Evolutionary conservation across 2,329 filamentous ascomycete genomes (phyloP).

Genomic region (Pezicula rhizophila): DNA sequence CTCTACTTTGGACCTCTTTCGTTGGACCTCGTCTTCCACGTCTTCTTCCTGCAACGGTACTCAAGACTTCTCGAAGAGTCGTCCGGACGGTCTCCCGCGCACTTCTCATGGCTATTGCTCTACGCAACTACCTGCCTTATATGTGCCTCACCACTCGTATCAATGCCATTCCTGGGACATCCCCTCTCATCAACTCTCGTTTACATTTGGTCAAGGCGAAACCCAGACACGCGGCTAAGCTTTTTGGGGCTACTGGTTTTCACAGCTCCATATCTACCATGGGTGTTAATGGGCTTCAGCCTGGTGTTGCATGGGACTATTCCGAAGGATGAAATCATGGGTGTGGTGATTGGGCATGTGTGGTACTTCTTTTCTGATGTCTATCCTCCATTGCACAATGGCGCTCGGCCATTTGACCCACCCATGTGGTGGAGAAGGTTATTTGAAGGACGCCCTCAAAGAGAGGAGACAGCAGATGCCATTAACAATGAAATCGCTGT

Average conservation of each 20-base stretch:
- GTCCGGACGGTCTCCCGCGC: constrained; percentile 82
- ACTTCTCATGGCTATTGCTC: constrained; percentile 90
- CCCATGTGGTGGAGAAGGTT: constrained; percentile 84
- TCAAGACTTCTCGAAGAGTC: constrained; percentile 92
- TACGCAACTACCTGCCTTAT: constrained; percentile 79
- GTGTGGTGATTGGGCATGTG: constrained; percentile 87
- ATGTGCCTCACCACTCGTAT: constrained; percentile 76
- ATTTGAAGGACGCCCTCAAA: constrained; percentile 56
- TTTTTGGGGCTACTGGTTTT: constrained; percentile 87
- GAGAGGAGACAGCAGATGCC: constrained; percentile 45
- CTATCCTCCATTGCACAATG: constrained; percentile 84
- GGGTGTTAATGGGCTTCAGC: constrained; percentile 91
- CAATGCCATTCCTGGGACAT: constrained; percentile 90
- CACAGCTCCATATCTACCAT: constrained; percentile 88
- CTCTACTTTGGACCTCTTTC: constrained; percentile 94
- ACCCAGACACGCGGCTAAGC: constrained; percentile 84
- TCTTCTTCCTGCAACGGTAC: constrained; percentile 97
- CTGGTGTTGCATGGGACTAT: constrained; percentile 83
- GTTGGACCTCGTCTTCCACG: constrained; percentile 91
- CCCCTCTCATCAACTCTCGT: constrained; percentile 88
- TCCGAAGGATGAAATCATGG: constrained; percentile 94
- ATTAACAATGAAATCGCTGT: constrained; percentile 59
- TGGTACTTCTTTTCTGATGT: constrained; percentile 99
- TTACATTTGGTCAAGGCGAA: constrained; percentile 95
- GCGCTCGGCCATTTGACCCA: constrained; percentile 79